Conservation (phyloP, 305 asterid species). For the Fraxinus ornus region DNA sequence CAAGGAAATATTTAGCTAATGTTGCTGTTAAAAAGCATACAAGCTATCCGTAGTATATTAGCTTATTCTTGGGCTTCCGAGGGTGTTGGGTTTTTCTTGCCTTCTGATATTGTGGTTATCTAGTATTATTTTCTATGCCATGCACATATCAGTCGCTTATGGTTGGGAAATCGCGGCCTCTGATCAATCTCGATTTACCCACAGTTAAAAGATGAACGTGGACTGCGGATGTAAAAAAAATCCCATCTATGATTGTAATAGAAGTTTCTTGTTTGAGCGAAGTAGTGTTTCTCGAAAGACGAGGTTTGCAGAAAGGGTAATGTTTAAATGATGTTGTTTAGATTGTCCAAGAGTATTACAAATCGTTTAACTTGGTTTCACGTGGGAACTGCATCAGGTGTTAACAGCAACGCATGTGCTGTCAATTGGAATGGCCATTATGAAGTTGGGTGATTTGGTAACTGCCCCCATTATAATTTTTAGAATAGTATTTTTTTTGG, state of each 20-base stretch:
- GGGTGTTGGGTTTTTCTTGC: neutral
- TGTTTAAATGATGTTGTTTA: neutral
- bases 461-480: neutral
- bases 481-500: too few species aligned
- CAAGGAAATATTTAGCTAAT: neutral
- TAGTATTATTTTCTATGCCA: neutral
- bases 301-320: neutral
- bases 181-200: neutral
- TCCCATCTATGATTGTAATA: neutral
- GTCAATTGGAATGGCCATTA: neutral
- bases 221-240: neutral
- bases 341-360: neutral
- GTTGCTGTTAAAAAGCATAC: neutral
- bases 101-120: neutral
- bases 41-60: neutral
- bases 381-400: neutral
- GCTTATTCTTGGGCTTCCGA: neutral
- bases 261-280: neutral
- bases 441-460: neutral
- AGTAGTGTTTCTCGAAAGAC: neutral
- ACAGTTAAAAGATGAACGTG: neutral
- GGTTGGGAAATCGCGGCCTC: neutral
- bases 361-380: neutral
- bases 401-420: neutral
- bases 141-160: neutral